Percentiles rank a stretch among this genome's conserved stretches.
Evolutionary conservation across 768 basidiomycete genomes (phyloP).

Genomic region (Mrakia blollopis): DNA sequence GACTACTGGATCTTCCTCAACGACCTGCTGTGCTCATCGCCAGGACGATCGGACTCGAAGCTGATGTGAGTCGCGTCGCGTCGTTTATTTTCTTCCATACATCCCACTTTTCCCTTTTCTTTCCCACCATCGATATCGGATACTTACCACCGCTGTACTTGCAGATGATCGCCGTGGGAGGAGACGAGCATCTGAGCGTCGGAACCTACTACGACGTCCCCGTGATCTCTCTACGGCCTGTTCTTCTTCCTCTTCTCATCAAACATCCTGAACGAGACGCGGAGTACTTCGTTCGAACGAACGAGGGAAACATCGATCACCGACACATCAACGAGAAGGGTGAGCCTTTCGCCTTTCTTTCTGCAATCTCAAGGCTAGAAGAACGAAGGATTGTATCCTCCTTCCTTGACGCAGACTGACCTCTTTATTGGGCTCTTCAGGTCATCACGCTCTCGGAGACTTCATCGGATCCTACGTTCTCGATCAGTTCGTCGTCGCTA

Average conservation of each 20-base stretch:
- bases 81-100: too few species aligned
- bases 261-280: not conserved
- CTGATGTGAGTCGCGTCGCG: not conserved
- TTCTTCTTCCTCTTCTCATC: not conserved
- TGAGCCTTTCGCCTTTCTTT: not conserved
- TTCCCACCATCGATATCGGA: not conserved
- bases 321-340: conserved; percentile 5
- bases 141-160: not conserved
- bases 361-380: too few species aligned
- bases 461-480: conserved; percentile 1
- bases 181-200: not conserved
- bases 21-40: not conserved
- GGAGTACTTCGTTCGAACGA: not conserved
- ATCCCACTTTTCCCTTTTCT: not conserved
- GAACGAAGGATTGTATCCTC: too few species aligned
- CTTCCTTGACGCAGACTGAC: not conserved
- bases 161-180: not conserved
- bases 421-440: not conserved
- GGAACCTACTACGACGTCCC: not conserved
- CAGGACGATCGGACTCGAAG: not conserved
- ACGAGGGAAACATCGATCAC: not conserved
- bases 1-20: conserved; percentile 1
- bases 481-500: not conserved
- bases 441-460: not conserved
- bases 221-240: not conserved